Evolutionary conservation across 768 basidiomycete species (phyloP), one percentile per base, ranked within the genome.

Genomic region (Lanmaoa rubissima): DNA sequence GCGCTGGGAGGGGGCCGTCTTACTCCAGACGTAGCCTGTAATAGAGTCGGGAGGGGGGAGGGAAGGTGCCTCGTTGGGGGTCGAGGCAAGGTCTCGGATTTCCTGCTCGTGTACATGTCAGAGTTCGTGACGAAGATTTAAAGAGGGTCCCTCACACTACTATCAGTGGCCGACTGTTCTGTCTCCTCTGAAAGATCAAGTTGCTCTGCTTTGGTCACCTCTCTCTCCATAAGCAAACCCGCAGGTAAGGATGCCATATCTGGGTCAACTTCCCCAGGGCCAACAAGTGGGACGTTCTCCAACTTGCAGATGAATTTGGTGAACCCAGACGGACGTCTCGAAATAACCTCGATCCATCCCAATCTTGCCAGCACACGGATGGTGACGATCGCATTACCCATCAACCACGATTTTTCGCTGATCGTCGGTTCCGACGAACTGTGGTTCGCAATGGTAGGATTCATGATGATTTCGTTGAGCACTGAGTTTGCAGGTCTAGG

Each of bases 331-430:
- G 97, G 88, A 16, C 97, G 79, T 5, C 94, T 81, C 0, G 89
- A 86, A 44, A 87, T 73, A 14, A 98, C 84, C 66, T 94, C 91
- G 21, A 94, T 81, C 96, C 96, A 98, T 2, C 94, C 94, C 8
- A 84, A 75, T 55, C 84, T 79, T 1, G 80, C 75, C 36, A 95
- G 77, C 1, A 86, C 76, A 13, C 87, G 86, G 48, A 98, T 81
- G 8, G 95, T 94, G 53, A 98, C 75, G 50, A 98, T 78, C 1
- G 92, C 85, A 64, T 92, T 85, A 0, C 94, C 94, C 51, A 89
- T 70, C 28, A 96, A 65, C 95, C 96, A 99, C 0, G 87, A 84
- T 73, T 92, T 92, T 70, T 89, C 79, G 59, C 68, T 71, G 40
- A 81, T 61, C 1, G 70, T 68, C 0, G 76, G 68, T n/a, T 84